Evolutionary conservation across 805 yeast genomes (phyloP), one percentile per base, ranked within the genome.

Genomic region (Lipomyces yamadae): DNA sequence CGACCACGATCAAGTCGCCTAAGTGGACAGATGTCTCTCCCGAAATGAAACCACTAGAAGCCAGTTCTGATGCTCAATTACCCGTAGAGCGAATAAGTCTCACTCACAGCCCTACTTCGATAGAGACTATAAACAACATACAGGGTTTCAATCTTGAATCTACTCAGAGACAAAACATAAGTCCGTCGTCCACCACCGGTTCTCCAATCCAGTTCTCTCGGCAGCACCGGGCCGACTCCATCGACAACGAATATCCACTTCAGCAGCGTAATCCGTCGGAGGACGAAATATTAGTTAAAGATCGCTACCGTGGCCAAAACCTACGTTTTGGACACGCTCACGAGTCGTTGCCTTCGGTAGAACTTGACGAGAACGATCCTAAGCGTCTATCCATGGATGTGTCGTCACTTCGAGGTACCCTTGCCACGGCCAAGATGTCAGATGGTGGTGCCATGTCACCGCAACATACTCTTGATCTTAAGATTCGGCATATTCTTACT

Each of bases 331-430:
- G 32, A 18, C 66, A 62, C 30, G 37, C 58, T 7, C 61, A 56
- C 11, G 37, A 37, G 37, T 34, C 56, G 10, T 42, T 60, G 24
- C n/a, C 48, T 11, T 63, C 66, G n/a, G 61, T 15, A 52, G 30
- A 10, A 8, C 53, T 62, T 2, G 63, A 56, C n/a, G 58, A 58
- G 13, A 42, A 61, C 52, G 70, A 65, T 39, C 66, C 69, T 4
- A 65, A 58, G 37, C 62, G 70, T 13, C n/a, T 55, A 11, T 53
- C 63, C 7, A 64, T 67, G 37, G 69, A 67, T 35, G 69, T 67
- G 18, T 24, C 68, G 2, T 32, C 68, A 6, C 64, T 67, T 13
- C 61, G 70, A 1, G 59, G 61, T 15, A 60, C 61, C 2, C 54
- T 67, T 11, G 60, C 61, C 15, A 29, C 66, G 18, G 32, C 62